Base-by-base conservation (phyloP, 768 basidiomycete genomes). In the Pleurotus ostreatus region DNA sequence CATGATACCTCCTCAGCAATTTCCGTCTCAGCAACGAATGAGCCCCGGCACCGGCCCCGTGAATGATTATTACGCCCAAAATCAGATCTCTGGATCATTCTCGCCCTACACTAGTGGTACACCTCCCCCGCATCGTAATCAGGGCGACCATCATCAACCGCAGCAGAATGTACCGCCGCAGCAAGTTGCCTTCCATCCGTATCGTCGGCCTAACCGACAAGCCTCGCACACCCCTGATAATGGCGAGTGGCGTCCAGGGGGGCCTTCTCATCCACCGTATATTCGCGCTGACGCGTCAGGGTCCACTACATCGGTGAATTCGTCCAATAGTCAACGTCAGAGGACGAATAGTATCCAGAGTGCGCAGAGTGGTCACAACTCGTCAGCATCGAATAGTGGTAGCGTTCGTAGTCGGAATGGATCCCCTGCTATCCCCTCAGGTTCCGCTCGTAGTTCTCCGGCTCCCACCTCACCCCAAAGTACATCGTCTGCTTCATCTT, bases 291-390 rank as follows among this genome's bases (percentile, higher is more conserved):
- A 92, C 56, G 90, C 90, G 6, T 88, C 92, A 5, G 84, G 81
- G 45, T 92, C 91, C 0, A 81, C 85, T 22, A 84, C 88, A 3
- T 93, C 92, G 0, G 76, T 93, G 61, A 89, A 86, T 66, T 92
- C 92, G 53, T 66, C 78, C 56, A 70, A 69, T 37, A 79, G 82
- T 52, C 70, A 79, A 48, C 83, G 89, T 16, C 85, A 81, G 62
- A 78, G 88, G 44, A 90, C 87, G 9, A 84, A 80, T 69, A 88
- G 87, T 65, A 83, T 78, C 61, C 88, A 89, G 62, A 87, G 87
- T 54, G 75, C 77, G 41, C 69, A 79, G 48, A 75, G 78, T 68
- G 60, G 71, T 46, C 70, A 74, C 55, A 74, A 72, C 62, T 25
- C 68, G 57, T 66, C 72, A 54, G 39, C 59, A 56, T 64, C 70